Evolutionary conservation across 257 asterid genomes (phyloP).

Genomic region (Przewalskia tangutica): DNA sequence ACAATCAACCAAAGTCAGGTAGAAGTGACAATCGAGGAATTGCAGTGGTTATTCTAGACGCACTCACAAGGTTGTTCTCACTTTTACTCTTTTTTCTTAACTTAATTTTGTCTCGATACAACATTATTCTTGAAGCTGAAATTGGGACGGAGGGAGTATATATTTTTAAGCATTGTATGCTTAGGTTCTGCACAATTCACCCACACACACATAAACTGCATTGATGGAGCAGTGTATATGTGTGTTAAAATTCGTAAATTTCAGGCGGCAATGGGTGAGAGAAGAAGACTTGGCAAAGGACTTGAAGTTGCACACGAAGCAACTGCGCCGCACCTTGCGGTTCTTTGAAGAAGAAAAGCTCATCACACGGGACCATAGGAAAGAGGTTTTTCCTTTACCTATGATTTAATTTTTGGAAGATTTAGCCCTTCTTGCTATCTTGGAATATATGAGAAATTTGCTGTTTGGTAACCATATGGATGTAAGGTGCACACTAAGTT

Average conservation of each 20-base stretch:
- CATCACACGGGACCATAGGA: slow-evolving; percentile 87
- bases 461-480: not conserved
- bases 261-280: slow-evolving; percentile 89
- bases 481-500: not conserved
- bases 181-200: not conserved
- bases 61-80: slow-evolving; percentile 65
- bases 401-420: not conserved
- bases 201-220: not conserved
- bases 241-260: slow-evolving; percentile 6
- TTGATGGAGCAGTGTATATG: not conserved
- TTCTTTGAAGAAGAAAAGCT: slow-evolving; percentile 94
- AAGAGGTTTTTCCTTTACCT: slow-evolving; percentile 47
- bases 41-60: slow-evolving; percentile 91
- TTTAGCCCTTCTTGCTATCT: not conserved
- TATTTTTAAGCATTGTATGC: not conserved
- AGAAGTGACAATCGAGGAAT: slow-evolving; percentile 90
- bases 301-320: slow-evolving; percentile 93
- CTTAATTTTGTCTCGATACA: not conserved
- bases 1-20: slow-evolving; percentile 72
- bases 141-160: too few species aligned
- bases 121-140: not conserved
- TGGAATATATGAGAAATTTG: not conserved
- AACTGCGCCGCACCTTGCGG: slow-evolving; percentile 83
- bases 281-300: slow-evolving; percentile 98
- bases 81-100: not conserved